A percentile compares a stretch with the other conserved stretches of the same genome.
Conservation (phyloP, 306 rosid genomes). For the Biancaea sappan region DNA sequence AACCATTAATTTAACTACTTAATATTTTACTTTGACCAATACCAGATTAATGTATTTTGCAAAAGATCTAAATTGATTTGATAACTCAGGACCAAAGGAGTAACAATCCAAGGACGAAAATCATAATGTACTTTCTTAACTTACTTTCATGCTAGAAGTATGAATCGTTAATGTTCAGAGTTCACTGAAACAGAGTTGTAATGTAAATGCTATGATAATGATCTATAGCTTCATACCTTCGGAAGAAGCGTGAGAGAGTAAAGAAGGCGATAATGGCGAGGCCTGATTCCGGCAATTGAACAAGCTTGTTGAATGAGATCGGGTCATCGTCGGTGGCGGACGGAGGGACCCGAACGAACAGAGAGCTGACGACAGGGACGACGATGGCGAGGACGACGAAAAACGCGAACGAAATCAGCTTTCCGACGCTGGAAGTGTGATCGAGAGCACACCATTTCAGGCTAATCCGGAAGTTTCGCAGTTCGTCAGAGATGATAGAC, state of each 20-base stretch:
- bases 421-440: slow-evolving; percentile 67
- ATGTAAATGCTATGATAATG: no score
- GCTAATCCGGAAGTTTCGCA: slow-evolving; percentile 57
- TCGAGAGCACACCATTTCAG: slow-evolving; percentile 90
- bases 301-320: slow-evolving; percentile 65
- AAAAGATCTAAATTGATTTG: no score
- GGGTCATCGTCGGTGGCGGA: slow-evolving; percentile 55
- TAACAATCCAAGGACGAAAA: no score
- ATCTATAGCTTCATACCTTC: slow-evolving; percentile 48
- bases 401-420: slow-evolving; percentile 52
- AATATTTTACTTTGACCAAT: no score
- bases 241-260: slow-evolving; percentile 67
- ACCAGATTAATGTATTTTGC: no score
- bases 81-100: no score
- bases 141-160: no score
- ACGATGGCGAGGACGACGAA: slow-evolving; percentile 60
- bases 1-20: no score
- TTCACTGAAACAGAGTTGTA: no score
- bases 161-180: no score
- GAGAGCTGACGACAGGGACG: slow-evolving; percentile 54
- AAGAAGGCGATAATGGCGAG: slow-evolving; percentile 70
- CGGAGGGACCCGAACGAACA: slow-evolving; percentile 43
- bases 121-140: no score
- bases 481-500: slow-evolving; percentile 57
- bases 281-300: slow-evolving; percentile 75